Base-by-base conservation (phyloP, 2,329 filamentous ascomycete species). In the Didymella exigua region DNA sequence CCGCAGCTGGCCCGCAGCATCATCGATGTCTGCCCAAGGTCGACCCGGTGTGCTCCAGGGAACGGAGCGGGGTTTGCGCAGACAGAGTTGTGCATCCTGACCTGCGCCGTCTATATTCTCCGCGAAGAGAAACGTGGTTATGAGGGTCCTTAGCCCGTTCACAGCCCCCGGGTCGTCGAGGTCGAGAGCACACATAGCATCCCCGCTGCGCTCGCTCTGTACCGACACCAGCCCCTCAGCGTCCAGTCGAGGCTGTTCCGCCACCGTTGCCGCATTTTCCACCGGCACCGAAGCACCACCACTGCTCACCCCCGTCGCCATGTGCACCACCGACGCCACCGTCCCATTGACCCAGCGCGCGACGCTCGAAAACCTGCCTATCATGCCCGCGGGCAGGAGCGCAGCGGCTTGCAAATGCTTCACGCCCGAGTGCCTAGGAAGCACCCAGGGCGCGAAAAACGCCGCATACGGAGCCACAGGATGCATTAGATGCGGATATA, bases 401-500 rank as follows among this genome's bases (percentile, higher is more conserved):
- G 56, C 59, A 1, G 59, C 50, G 2, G 57, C 62, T 30, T 52
- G 41, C 29, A 67, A 18, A 6, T 57, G 52, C 10, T 23, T 29
- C 14, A 65, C 23, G 14, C 55, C 49, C 8, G 64, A 56, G 31
- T 69, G 63, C 0, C 53, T 60, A 1, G 52, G 61, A 41, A 67
- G 65, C 0, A 69, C 63, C 65, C 66, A 69, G 0, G 66, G 66
- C 13, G 65, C 62, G 36, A 66, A 67, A 36, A 68, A 61, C 18
- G 58, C 49, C 30, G 62, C 55, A 34, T 63, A 66, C 11, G 63
- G 66, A 14, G 40, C 52, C 23, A 19, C 29, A 1, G 61, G 62
- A 31, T 62, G 59, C 23, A 69, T 46, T 11, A 68, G 34, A 24
- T 65, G 30, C 8, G 65, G 62, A 40, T 62, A 56, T 23, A 52